A percentile compares a stretch with the other conserved stretches of the same genome.
These are phyloP conservation scores for Diaporthe citrichinensis DNA, from an alignment of 2,329 filamentous ascomycete species.

Conservation along the genomic window DNA sequence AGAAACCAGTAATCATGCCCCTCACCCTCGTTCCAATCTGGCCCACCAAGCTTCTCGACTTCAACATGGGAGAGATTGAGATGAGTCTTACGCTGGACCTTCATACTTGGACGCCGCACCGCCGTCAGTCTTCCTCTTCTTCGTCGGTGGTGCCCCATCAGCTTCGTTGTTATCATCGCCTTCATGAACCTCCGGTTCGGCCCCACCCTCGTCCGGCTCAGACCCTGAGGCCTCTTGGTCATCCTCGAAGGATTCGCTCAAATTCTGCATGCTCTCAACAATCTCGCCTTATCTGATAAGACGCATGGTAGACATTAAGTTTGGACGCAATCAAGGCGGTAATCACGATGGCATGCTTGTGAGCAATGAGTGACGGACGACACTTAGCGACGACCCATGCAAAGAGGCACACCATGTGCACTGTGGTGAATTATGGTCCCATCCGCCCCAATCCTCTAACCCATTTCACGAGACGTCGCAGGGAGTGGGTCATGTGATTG, in stretches of 20 bases:
- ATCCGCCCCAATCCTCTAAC: no score
- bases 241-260: background rate
- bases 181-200: background rate
- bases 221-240: slow-evolving; percentile 3
- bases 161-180: slow-evolving; percentile 10
- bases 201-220: slow-evolving; percentile 8
- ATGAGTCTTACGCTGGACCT: background rate
- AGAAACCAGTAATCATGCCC: no score
- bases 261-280: slow-evolving; percentile 3
- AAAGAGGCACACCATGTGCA: background rate
- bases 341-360: background rate
- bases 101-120: background rate
- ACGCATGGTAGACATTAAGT: background rate
- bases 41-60: background rate
- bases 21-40: no score
- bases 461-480: background rate
- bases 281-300: slow-evolving; percentile 9
- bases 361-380: background rate
- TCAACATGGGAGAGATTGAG: no score
- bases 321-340: background rate
- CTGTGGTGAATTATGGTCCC: background rate
- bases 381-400: background rate
- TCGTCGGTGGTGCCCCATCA: background rate
- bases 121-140: slow-evolving; percentile 12
- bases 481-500: slow-evolving; percentile 3